A percentile compares a stretch with the other conserved stretches of the same genome.
These are phyloP conservation scores for Mycena capillaripes DNA, from an alignment of 768 basidiomycete genomes.

Conservation along the genomic window DNA sequence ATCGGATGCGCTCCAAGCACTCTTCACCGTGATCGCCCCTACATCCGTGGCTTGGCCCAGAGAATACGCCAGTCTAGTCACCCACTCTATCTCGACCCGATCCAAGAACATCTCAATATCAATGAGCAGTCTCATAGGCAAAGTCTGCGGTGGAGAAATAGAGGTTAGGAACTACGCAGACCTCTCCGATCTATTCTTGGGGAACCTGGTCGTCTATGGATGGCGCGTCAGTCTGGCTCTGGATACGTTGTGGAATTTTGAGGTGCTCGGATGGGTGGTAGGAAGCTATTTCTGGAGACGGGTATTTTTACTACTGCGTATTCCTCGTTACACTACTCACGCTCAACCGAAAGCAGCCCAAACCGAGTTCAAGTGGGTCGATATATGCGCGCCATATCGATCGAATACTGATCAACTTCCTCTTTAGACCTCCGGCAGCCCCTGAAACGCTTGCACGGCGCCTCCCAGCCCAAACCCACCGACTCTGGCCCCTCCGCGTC, in stretches of 20 bases:
- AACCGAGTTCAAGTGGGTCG: conserved; percentile 15
- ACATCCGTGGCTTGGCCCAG: conserved; percentile 60
- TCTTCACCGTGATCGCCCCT: conserved; percentile 58
- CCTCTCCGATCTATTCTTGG: conserved; percentile 53
- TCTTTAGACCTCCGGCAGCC: neutral
- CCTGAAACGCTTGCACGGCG: conserved; percentile 32
- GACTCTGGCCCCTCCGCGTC: neutral
- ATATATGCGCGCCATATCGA: conserved; percentile 24
- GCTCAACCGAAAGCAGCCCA: neutral
- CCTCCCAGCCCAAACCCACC: conserved; percentile 23
- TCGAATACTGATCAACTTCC: neutral
- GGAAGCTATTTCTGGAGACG: conserved; percentile 39
- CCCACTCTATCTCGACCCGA: conserved; percentile 23
- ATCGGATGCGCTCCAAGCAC: conserved; percentile 48
- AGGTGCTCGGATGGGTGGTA: conserved; percentile 53
- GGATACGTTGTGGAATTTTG: conserved; percentile 49
- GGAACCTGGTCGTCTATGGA: conserved; percentile 51
- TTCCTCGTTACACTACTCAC: neutral
- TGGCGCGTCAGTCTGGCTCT: conserved; percentile 52
- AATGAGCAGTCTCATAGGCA: conserved; percentile 51
- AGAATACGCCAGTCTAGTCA: conserved; percentile 50
- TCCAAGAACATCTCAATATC: conserved; percentile 47
- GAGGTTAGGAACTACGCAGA: conserved; percentile 61
- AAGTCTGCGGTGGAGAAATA: conserved; percentile 53
- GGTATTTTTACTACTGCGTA: neutral